Conservation (phyloP, 2,329 filamentous ascomycete species). For the Diaporthe batatas region DNA sequence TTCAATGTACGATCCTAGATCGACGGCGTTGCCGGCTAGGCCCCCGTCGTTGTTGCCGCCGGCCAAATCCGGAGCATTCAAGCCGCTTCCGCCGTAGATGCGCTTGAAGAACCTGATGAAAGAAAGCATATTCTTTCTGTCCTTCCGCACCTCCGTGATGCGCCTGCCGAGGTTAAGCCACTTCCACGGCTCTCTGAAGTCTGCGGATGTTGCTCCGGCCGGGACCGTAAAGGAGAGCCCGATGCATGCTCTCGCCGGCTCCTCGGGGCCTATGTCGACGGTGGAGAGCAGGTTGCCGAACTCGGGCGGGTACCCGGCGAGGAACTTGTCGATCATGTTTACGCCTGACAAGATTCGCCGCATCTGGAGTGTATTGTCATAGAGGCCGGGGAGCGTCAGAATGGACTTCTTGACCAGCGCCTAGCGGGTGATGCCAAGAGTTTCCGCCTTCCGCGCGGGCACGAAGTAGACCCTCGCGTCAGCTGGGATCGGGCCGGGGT, state of each 20-base stretch:
- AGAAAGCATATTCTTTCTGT: background rate
- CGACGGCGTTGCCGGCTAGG: too few species aligned
- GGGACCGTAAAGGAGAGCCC: background rate
- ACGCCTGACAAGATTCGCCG: background rate
- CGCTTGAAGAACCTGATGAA: background rate
- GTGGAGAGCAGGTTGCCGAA: background rate
- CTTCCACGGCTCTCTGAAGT: background rate
- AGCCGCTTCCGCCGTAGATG: background rate
- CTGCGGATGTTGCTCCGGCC: background rate
- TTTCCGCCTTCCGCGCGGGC: background rate
- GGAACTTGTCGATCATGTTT: background rate
- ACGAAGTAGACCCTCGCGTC: background rate
- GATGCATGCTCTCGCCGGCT: background rate
- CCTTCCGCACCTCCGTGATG: background rate
- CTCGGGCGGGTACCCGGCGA: background rate
- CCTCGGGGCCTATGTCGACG: background rate
- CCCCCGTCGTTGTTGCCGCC: too few species aligned
- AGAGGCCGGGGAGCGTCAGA: background rate
- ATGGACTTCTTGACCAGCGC: background rate
- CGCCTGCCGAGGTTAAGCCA: background rate
- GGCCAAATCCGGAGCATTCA: rapidly evolving
- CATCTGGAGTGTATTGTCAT: background rate
- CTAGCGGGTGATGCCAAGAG: background rate
- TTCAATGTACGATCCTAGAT: background rate
- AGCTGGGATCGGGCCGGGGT: background rate